Conservation (phyloP, 441 rosid species). For the Pelargonium cotyledonis region DNA sequence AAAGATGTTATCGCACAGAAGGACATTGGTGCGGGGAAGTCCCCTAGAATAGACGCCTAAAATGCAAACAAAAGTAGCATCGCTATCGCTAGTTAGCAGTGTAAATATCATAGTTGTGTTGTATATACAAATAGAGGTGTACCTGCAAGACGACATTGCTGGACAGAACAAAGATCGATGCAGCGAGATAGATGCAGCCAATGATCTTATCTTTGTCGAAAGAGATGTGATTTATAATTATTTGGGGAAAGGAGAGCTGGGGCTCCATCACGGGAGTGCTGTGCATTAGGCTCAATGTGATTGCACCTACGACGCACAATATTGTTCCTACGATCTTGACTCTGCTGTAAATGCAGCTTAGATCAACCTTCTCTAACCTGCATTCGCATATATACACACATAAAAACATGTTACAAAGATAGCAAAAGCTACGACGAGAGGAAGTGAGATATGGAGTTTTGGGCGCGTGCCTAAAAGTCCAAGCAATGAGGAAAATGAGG, state of each 20-base stretch:
- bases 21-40: conserved; percentile 22
- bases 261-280: conserved; percentile 7
- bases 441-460: neutral
- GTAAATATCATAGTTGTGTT: too few species aligned
- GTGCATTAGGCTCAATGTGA: conserved; percentile 22
- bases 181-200: conserved; percentile 22
- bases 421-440: neutral
- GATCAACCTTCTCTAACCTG: conserved; percentile 23
- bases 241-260: neutral
- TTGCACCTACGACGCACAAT: conserved; percentile 20
- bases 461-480: conserved; percentile 16
- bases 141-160: conserved; percentile 26
- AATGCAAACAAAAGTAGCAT: neutral
- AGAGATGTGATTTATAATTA: neutral
- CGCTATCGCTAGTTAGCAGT: too few species aligned
- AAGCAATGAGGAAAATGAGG: conserved; percentile 23
- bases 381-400: neutral
- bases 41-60: conserved; percentile 17
- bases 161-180: conserved; percentile 14
- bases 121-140: too few species aligned
- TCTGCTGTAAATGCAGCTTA: conserved; percentile 18
- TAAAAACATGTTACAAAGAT: neutral
- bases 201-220: conserved; percentile 21
- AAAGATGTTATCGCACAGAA: conserved; percentile 14
- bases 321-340: conserved; percentile 24